Percentiles rank a stretch among this genome's conserved stretches.
Evolutionary conservation across 164 flowering plant species (phyloP).

Genomic region (Piper longum): DNA sequence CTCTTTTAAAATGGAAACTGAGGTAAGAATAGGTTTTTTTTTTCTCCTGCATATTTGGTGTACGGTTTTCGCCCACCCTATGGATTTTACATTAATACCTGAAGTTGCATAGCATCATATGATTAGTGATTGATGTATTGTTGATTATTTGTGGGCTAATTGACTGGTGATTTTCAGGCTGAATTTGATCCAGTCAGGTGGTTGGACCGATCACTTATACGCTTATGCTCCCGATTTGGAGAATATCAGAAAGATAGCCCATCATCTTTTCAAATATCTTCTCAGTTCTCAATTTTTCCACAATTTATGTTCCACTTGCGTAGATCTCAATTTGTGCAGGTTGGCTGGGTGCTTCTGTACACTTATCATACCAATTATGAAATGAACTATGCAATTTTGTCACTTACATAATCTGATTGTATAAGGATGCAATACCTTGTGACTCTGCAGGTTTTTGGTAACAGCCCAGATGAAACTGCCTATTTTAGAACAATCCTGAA

Average conservation of each 20-base stretch:
- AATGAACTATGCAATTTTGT: neutral
- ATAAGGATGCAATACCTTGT: neutral
- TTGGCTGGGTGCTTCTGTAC: slow-evolving; percentile 8
- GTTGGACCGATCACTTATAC: slow-evolving; percentile 86
- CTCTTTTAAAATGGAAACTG: slow-evolving; percentile 92
- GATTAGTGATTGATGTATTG: neutral
- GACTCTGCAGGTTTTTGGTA: slow-evolving; percentile 40
- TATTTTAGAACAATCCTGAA: slow-evolving; percentile 86
- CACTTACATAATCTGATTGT: too few species aligned
- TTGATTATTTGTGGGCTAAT: neutral
- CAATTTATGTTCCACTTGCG: slow-evolving; percentile 85
- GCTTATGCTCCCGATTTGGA: slow-evolving; percentile 78
- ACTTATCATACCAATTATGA: neutral
- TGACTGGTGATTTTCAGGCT: slow-evolving; percentile 37
- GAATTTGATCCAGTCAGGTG: slow-evolving; percentile 95
- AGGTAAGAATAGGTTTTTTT: slow-evolving; percentile 30
- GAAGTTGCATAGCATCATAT: neutral
- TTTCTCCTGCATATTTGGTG: neutral
- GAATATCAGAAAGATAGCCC: slow-evolving; percentile 90
- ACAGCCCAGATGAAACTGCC: slow-evolving; percentile 98
- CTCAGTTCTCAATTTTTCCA: slow-evolving; percentile 84
- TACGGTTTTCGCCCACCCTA: neutral
- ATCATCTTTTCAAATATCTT: slow-evolving; percentile 76
- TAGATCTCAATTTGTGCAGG: slow-evolving; percentile 98
- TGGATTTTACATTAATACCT: too few species aligned